A percentile compares a stretch with the other conserved stretches of the same genome.
Conservation (phyloP, 768 basidiomycete genomes). For the Butyriboletus loyo region DNA sequence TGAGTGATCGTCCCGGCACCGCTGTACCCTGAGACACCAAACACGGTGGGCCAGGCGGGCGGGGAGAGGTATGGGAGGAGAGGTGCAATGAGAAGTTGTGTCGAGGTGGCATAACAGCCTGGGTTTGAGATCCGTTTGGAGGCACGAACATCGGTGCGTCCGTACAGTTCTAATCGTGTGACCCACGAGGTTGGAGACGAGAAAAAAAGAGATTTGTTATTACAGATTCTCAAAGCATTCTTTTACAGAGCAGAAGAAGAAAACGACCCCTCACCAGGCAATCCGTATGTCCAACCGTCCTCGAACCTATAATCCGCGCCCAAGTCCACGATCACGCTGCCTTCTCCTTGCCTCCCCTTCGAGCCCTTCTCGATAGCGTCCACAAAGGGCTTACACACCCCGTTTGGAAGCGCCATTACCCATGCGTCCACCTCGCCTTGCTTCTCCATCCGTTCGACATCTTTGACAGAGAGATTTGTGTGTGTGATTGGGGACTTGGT, state of each 20-base stretch:
- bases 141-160: slow-evolving; percentile 59
- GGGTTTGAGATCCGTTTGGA: slow-evolving; percentile 94
- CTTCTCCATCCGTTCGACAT: slow-evolving; percentile 88
- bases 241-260: slow-evolving; percentile 27
- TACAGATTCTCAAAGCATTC: slow-evolving; percentile 31
- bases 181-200: slow-evolving; percentile 12
- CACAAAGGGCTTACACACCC: slow-evolving; percentile 93
- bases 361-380: slow-evolving; percentile 86
- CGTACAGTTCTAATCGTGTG: slow-evolving; percentile 72
- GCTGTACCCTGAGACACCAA: slow-evolving; percentile 92
- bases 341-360: slow-evolving; percentile 42
- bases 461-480: slow-evolving; percentile 71
- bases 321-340: slow-evolving; percentile 85
- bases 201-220: slow-evolving; percentile 36
- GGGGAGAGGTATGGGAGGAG: slow-evolving; percentile 66
- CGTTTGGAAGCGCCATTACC: slow-evolving; percentile 99
- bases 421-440: slow-evolving; percentile 92
- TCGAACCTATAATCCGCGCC: slow-evolving; percentile 96
- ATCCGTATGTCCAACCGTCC: slow-evolving; percentile 92
- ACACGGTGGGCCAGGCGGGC: slow-evolving; percentile 72
- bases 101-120: slow-evolving; percentile 94
- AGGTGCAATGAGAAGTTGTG: slow-evolving; percentile 89
- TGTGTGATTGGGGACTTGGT: slow-evolving; percentile 72
- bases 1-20: slow-evolving; percentile 88
- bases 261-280: slow-evolving; percentile 84